phyloP scores from a whole-genome alignment of 306 rosid species.

The Medicago truncatula region DNA sequence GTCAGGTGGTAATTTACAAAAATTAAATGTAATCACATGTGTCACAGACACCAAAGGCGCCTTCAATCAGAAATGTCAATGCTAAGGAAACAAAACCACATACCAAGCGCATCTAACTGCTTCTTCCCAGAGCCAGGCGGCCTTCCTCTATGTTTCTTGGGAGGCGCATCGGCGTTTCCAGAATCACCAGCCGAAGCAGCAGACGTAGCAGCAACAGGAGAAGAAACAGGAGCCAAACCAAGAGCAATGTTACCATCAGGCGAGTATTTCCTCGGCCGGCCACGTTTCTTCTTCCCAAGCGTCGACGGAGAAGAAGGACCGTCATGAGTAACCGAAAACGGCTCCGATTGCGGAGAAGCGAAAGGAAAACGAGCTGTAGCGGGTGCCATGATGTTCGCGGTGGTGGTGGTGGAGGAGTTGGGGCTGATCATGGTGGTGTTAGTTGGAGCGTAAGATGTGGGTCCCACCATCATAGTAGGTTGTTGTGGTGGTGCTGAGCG shows the following conservation, averaged over 20 bases:
- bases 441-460: slow-evolving; percentile 48
- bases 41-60: too few relatives aligned
- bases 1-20: too few relatives aligned
- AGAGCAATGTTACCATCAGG: slow-evolving; percentile 92
- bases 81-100: background rate
- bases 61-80: too few relatives aligned
- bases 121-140: slow-evolving; percentile 93
- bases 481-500: slow-evolving; percentile 39
- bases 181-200: slow-evolving; percentile 41
- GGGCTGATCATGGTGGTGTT: slow-evolving; percentile 54
- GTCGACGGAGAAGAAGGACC: slow-evolving; percentile 62
- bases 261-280: slow-evolving; percentile 89
- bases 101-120: slow-evolving; percentile 85
- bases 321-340: slow-evolving; percentile 57
- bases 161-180: slow-evolving; percentile 61
- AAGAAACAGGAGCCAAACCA: slow-evolving; percentile 62
- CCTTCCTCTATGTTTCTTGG: slow-evolving; percentile 80
- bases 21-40: too few relatives aligned
- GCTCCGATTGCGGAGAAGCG: slow-evolving; percentile 57
- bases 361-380: slow-evolving; percentile 72
- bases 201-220: slow-evolving; percentile 45
- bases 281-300: slow-evolving; percentile 82
- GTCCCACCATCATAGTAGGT: slow-evolving; percentile 61
- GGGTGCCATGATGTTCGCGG: slow-evolving; percentile 48
- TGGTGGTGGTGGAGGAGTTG: slow-evolving; percentile 45